Percentiles rank a stretch among this genome's conserved stretches.
Conservation (phyloP, 176 grass and related monocot species). For the Rhynchospora breviuscula region DNA sequence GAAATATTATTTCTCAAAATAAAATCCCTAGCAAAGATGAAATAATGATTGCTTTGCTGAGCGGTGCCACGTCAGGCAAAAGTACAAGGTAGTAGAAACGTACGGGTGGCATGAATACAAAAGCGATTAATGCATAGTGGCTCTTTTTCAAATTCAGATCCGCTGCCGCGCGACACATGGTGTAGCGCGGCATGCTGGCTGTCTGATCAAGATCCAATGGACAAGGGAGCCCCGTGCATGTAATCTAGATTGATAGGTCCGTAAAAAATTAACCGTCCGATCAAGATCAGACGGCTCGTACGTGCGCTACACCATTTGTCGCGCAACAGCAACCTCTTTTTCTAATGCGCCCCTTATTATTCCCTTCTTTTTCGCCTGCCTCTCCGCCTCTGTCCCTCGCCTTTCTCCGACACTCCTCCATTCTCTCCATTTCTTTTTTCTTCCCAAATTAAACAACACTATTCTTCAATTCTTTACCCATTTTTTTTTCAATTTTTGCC, state of each 20-base stretch:
- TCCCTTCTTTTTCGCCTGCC: slow-evolving; percentile 33
- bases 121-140: not conserved
- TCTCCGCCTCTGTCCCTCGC: slow-evolving; percentile 24
- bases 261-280: too few species aligned
- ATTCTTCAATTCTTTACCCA: not conserved
- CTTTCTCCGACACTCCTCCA: slow-evolving; percentile 16
- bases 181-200: too few species aligned
- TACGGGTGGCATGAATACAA: not conserved
- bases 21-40: not conserved
- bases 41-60: not conserved
- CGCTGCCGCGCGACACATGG: too few species aligned
- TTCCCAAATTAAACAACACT: not conserved
- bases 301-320: too few species aligned
- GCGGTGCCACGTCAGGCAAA: not conserved
- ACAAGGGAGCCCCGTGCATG: too few species aligned
- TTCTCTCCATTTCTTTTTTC: not conserved
- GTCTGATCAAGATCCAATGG: too few species aligned
- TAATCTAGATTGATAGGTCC: too few species aligned
- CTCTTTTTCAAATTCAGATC: too few species aligned
- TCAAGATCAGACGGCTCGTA: too few species aligned
- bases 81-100: slow-evolving; percentile 14
- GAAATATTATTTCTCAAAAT: not conserved
- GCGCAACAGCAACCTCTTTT: too few species aligned
- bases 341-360: not conserved
- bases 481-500: not conserved